Evolutionary conservation across 768 basidiomycete genomes (phyloP).

Genomic region (Lepiota brunneoincarnata): DNA sequence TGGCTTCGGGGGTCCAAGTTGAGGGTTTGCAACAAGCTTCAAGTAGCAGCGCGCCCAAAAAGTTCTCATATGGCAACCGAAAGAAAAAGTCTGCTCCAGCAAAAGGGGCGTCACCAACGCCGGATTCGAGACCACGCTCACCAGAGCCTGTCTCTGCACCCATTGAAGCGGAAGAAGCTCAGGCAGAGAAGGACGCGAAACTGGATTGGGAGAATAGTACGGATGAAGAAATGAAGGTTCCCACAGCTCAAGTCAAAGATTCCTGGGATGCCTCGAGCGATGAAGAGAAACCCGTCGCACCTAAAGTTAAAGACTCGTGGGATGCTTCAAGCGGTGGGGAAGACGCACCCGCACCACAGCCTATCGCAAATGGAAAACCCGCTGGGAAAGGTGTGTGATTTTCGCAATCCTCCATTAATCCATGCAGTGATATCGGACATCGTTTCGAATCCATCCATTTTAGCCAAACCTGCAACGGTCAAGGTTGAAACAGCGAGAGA

Average conservation of each 20-base stretch:
- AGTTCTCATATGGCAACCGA: constrained; percentile 78
- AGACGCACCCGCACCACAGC: constrained; percentile 20
- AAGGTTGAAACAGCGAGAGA: constrained; percentile 20
- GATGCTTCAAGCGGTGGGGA: constrained; percentile 51
- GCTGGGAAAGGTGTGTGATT: constrained; percentile 11
- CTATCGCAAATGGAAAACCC: constrained; percentile 10
- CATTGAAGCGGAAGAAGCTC: constrained; percentile 26
- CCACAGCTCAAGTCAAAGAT: constrained; percentile 33
- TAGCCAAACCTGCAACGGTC: constrained; percentile 14
- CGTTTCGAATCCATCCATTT: background rate
- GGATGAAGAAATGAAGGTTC: constrained; percentile 44
- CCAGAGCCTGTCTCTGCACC: constrained; percentile 35
- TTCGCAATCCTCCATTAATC: background rate
- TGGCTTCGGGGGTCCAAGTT: constrained; percentile 86
- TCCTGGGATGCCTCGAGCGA: constrained; percentile 52
- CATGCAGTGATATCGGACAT: background rate
- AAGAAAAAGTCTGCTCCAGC: constrained; percentile 68
- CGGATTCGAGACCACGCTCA: constrained; percentile 52
- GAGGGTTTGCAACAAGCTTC: constrained; percentile 77
- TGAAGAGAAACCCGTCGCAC: constrained; percentile 28
- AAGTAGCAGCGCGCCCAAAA: constrained; percentile 50
- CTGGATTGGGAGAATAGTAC: constrained; percentile 70
- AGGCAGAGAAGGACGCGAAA: constrained; percentile 26
- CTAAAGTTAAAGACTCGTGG: constrained; percentile 44
- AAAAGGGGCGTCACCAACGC: constrained; percentile 54